Conservation (phyloP, 176 grass and related monocot genomes). For the Paspalum vaginatum region DNA sequence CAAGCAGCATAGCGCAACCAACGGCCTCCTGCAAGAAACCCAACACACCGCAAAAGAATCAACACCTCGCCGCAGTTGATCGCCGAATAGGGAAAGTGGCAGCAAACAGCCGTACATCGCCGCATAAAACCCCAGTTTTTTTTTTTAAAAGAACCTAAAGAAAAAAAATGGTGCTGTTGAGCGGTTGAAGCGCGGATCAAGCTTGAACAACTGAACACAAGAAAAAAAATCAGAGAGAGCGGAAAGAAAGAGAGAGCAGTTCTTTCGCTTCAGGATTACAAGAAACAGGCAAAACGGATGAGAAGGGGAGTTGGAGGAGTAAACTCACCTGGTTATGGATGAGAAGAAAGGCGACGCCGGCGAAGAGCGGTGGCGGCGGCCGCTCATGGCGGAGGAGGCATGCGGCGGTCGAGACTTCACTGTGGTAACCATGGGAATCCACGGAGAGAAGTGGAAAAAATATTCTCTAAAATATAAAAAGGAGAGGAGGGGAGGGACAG, state of each 20-base stretch:
- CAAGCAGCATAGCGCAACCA: conserved; percentile 42
- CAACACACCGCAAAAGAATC: conserved; percentile 20
- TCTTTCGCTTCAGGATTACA: conserved; percentile 20
- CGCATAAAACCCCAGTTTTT: conserved; percentile 25
- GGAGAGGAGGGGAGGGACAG: conserved; percentile 41
- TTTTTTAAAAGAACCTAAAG: not conserved
- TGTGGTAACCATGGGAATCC: conserved; percentile 67
- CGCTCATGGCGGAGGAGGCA: conserved; percentile 51
- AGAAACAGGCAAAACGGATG: not conserved
- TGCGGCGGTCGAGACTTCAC: conserved; percentile 47
- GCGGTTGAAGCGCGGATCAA: conserved; percentile 35
- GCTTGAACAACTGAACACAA: not conserved
- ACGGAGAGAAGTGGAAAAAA: conserved; percentile 21
- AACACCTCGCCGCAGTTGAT: conserved; percentile 38
- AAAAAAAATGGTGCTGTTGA: not conserved
- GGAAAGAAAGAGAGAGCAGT: conserved; percentile 13
- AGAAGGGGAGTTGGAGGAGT: conserved; percentile 12
- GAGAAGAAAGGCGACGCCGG: conserved; percentile 20
- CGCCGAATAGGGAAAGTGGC: conserved; percentile 31
- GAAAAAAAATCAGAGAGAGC: not conserved
- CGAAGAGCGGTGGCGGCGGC: conserved; percentile 36
- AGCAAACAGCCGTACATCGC: conserved; percentile 19
- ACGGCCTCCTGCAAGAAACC: conserved; percentile 41
- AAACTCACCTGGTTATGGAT: conserved; percentile 35
- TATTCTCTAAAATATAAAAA: conserved; percentile 9